These are phyloP conservation scores for Colletotrichum lentis DNA, from an alignment of 2,329 filamentous ascomycete genomes.

Conservation along the genomic window DNA sequence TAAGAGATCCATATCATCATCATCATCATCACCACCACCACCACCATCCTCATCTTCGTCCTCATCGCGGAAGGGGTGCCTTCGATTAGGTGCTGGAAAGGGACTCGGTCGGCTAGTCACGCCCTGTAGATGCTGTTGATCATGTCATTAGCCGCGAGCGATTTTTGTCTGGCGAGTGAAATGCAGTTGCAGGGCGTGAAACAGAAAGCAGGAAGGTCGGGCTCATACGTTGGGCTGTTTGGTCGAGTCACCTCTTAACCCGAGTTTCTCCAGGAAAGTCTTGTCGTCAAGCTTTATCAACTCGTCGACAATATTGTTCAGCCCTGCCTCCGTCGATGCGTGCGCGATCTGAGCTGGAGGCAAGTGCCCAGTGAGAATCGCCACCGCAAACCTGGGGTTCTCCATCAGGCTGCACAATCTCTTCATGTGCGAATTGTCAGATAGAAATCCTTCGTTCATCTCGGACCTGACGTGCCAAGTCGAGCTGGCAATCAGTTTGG, in stretches of 20 bases:
- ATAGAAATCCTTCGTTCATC: slow-evolving; percentile 43
- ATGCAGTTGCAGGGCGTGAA: neutral
- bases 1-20: slow-evolving; percentile 43
- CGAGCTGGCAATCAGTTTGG: slow-evolving; percentile 39
- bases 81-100: neutral
- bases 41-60: slow-evolving; percentile 1
- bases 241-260: slow-evolving; percentile 32
- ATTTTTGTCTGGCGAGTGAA: neutral
- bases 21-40: neutral
- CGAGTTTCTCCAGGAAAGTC: slow-evolving; percentile 42
- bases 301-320: slow-evolving; percentile 42
- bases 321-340: slow-evolving; percentile 39
- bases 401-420: slow-evolving; percentile 42
- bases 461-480: slow-evolving; percentile 43
- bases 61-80: slow-evolving; percentile 11
- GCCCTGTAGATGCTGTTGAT: slow-evolving; percentile 47
- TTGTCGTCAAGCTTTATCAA: slow-evolving; percentile 42
- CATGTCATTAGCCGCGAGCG: slow-evolving; percentile 19
- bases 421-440: slow-evolving; percentile 50
- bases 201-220: neutral
- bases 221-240: slow-evolving; percentile 48
- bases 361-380: slow-evolving; percentile 43
- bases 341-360: slow-evolving; percentile 44
- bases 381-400: slow-evolving; percentile 46
- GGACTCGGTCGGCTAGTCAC: slow-evolving; percentile 41